These are phyloP conservation scores for Panus rudis DNA, from an alignment of 768 basidiomycete genomes.

Conservation along the genomic window DNA sequence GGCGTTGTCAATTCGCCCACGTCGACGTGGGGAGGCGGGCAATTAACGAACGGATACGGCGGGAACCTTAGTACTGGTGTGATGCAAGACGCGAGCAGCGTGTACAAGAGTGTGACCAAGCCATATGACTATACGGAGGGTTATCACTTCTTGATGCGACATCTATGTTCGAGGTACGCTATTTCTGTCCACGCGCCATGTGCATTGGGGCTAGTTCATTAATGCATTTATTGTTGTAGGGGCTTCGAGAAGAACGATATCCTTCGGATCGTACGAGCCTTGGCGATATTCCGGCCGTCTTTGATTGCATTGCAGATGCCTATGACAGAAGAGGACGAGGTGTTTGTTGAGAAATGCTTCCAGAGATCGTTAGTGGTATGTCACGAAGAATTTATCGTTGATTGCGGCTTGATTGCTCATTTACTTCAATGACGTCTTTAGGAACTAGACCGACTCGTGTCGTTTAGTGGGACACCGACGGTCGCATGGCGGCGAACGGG, in stretches of 20 bases:
- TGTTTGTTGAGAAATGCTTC: conserved; percentile 94
- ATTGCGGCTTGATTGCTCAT: too few species aligned
- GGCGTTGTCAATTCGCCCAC: too few species aligned
- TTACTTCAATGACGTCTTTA: conserved; percentile 22
- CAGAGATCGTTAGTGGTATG: conserved; percentile 85
- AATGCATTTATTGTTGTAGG: background rate
- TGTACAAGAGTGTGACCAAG: conserved; percentile 56
- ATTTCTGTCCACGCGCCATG: conserved; percentile 20
- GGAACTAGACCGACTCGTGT: conserved; percentile 97
- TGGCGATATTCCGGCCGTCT: conserved; percentile 94
- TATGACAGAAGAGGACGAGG: conserved; percentile 89
- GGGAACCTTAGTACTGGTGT: too few species aligned
- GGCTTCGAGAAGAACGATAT: conserved; percentile 95
- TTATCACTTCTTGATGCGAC: conserved; percentile 95
- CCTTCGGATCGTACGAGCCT: conserved; percentile 85
- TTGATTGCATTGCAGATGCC: conserved; percentile 98
- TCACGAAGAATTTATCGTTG: too few species aligned
- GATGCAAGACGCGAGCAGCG: conserved; percentile 31
- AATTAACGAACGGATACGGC: too few species aligned
- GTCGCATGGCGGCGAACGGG: conserved; percentile 98
- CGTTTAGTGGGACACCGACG: conserved; percentile 94
- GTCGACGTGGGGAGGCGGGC: conserved; percentile 10
- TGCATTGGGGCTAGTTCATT: conserved; percentile 8
- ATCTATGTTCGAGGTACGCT: conserved; percentile 74
- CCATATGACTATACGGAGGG: conserved; percentile 96